These are phyloP conservation scores for Misopates orontium DNA, from an alignment of 257 asterid genomes.

Conservation along the genomic window DNA sequence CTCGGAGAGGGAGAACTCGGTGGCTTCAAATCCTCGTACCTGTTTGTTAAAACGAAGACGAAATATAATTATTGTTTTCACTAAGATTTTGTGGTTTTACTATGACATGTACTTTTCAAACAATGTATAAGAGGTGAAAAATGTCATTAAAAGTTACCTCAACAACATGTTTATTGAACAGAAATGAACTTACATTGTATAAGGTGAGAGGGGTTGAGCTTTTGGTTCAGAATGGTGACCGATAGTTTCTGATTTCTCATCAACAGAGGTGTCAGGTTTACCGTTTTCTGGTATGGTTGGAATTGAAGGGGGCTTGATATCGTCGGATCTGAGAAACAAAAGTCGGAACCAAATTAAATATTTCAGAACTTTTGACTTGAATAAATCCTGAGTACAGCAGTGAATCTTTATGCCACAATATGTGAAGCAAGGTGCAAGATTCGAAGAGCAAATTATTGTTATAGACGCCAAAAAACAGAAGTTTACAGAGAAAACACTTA, in stretches of 20 bases:
- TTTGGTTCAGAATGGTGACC: slow-evolving; percentile 28
- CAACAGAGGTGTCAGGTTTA: slow-evolving; percentile 24
- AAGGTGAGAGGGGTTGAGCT: slow-evolving; percentile 59
- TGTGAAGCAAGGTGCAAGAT: too few relatives aligned
- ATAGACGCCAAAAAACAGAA: too few relatives aligned
- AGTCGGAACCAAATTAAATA: slow-evolving; percentile 13
- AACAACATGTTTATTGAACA: not conserved
- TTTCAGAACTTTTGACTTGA: slow-evolving; percentile 15
- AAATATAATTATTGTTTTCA: not conserved
- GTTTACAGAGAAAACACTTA: too few relatives aligned
- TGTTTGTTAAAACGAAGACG: slow-evolving; percentile 30
- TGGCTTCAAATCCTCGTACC: slow-evolving; percentile 88
- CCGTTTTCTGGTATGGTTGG: slow-evolving; percentile 33
- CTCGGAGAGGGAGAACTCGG: slow-evolving; percentile 63
- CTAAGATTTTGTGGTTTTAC: not conserved
- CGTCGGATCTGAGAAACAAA: slow-evolving; percentile 44
- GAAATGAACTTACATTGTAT: slow-evolving; percentile 47
- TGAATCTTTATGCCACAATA: too few relatives aligned
- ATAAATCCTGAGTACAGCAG: not conserved
- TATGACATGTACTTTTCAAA: not conserved
- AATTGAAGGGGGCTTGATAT: slow-evolving; percentile 52
- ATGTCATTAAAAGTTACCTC: not conserved
- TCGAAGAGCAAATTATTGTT: too few relatives aligned
- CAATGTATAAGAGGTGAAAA: not conserved
- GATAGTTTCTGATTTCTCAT: slow-evolving; percentile 27